phyloP scores from a whole-genome alignment of 148 eudicot species.

The Vaccinium myrtillus region DNA sequence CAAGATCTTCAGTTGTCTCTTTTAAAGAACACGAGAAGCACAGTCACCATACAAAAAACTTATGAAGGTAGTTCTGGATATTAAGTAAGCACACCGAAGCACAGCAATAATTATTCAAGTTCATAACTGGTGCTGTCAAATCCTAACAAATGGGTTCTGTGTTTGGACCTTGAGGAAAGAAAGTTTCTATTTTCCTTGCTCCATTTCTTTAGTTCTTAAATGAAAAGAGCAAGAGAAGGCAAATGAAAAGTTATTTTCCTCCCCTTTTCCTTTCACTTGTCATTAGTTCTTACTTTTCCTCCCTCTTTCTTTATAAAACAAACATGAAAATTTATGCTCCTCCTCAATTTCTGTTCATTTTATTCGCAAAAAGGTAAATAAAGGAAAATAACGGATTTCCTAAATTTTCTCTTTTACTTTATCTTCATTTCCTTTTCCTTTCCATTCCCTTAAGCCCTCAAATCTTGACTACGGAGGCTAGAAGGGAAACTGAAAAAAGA shows the following conservation, averaged over 20 bases:
- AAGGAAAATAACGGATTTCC: background rate
- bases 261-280: no score
- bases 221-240: no score
- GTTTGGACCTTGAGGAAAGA: no score
- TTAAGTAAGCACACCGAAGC: background rate
- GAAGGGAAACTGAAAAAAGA: background rate
- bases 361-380: background rate
- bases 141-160: background rate
- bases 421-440: background rate
- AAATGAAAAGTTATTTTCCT: no score
- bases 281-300: no score
- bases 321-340: background rate
- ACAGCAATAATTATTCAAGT: background rate
- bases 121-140: background rate
- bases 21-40: background rate
- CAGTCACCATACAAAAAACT: background rate
- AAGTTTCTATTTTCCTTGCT: background rate
- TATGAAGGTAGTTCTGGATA: slow-evolving; percentile 5
- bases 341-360: background rate
- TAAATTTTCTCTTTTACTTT: background rate
- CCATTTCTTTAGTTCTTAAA: background rate
- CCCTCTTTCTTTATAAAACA: background rate
- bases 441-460: background rate
- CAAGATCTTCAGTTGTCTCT: background rate
- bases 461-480: background rate